These are phyloP conservation scores for Apiotrichum porosum DNA, from an alignment of 1,284 basidiomycete genomes.

Conservation along the genomic window DNA sequence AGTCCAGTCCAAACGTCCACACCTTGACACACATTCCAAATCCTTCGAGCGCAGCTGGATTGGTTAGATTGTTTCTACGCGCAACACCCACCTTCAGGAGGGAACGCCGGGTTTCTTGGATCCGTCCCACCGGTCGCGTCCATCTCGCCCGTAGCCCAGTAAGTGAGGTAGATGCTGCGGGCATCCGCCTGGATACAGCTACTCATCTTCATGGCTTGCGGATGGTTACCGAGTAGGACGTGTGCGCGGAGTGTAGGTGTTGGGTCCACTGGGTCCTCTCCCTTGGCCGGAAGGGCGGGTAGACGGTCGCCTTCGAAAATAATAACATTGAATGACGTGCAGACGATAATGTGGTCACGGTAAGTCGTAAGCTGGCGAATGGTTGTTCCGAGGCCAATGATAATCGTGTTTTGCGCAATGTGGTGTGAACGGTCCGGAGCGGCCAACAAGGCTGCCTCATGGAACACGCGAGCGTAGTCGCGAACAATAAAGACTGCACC, in stretches of 20 bases:
- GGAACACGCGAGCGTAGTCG: slow-evolving; percentile 27
- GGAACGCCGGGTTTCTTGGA: slow-evolving; percentile 7
- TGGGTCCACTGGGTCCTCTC: background rate
- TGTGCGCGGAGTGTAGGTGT: slow-evolving; percentile 11
- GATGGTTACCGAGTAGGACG: slow-evolving; percentile 18
- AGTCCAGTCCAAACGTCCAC: slow-evolving; percentile 27
- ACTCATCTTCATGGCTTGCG: slow-evolving; percentile 19
- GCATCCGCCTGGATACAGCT: slow-evolving; percentile 35
- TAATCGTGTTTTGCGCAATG: slow-evolving; percentile 16
- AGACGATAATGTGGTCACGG: slow-evolving; percentile 26
- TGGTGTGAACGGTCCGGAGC: slow-evolving; percentile 9
- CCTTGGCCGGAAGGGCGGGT: slow-evolving; percentile 10
- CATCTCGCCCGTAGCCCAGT: slow-evolving; percentile 25
- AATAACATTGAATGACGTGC: slow-evolving; percentile 21
- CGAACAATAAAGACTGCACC: slow-evolving; percentile 28
- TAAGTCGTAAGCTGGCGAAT: slow-evolving; percentile 27
- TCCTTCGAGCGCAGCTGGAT: slow-evolving; percentile 7
- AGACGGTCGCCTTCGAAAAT: slow-evolving; percentile 23
- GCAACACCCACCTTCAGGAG: background rate
- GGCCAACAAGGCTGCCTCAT: background rate
- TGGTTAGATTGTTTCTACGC: background rate
- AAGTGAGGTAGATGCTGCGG: slow-evolving; percentile 26
- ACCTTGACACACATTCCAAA: slow-evolving; percentile 29
- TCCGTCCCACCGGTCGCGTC: background rate
- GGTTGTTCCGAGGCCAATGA: slow-evolving; percentile 16